Percentiles rank a stretch among this genome's conserved stretches.
Evolutionary conservation across 495 filamentous ascomycete species (phyloP).

Genomic region (Hypomontagnella monticulosa): DNA sequence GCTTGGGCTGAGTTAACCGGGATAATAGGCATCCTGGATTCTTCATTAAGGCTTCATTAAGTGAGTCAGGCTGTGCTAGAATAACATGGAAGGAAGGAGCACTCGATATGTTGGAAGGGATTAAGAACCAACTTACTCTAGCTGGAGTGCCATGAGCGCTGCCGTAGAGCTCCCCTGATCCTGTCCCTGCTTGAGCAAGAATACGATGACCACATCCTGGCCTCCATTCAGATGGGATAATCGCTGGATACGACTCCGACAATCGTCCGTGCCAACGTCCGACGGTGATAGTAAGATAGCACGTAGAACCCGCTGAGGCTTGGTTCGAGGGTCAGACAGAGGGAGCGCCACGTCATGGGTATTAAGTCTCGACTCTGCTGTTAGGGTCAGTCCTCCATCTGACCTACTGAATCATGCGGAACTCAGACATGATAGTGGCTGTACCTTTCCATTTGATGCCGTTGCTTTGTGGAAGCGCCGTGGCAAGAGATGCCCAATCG

Average conservation of each 20-base stretch:
- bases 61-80: slow-evolving; percentile 18
- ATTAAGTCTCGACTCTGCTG: slow-evolving; percentile 58
- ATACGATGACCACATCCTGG: slow-evolving; percentile 59
- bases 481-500: slow-evolving; percentile 59
- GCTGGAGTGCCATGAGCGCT: slow-evolving; percentile 56
- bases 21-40: slow-evolving; percentile 48
- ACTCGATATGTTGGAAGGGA: neutral
- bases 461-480: slow-evolving; percentile 52
- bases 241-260: slow-evolving; percentile 56
- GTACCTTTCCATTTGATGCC: slow-evolving; percentile 61
- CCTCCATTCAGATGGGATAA: slow-evolving; percentile 56
- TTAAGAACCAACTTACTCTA: slow-evolving; percentile 44
- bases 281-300: slow-evolving; percentile 64
- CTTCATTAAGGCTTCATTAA: slow-evolving; percentile 35
- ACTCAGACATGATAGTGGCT: neutral
- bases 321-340: slow-evolving; percentile 22
- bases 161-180: slow-evolving; percentile 41
- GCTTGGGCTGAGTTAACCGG: slow-evolving; percentile 44
- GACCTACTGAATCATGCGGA: neutral
- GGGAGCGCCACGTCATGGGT: slow-evolving; percentile 66
- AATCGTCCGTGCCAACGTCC: slow-evolving; percentile 48
- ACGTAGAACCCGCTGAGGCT: slow-evolving; percentile 47
- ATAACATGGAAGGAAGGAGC: neutral
- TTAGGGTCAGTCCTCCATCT: slow-evolving; percentile 9
- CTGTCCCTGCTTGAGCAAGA: slow-evolving; percentile 56